A percentile compares a stretch with the other conserved stretches of the same genome.
Conservation (phyloP, 2,329 filamentous ascomycete species). For the Neurospora crassa region DNA sequence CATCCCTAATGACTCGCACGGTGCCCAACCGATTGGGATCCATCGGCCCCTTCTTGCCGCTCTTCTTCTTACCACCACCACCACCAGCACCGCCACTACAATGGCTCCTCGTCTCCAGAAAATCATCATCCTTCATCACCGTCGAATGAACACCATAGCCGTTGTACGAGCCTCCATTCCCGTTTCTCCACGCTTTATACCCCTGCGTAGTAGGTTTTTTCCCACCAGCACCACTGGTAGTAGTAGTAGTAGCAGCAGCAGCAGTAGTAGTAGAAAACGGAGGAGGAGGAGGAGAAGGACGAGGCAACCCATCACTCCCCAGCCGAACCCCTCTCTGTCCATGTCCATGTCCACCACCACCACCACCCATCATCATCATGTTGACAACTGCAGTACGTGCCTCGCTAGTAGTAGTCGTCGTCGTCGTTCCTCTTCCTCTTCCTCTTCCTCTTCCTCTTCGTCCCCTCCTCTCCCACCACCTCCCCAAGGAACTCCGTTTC, state of each 20-base stretch:
- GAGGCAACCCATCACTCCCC: not conserved
- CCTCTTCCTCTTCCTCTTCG: not conserved
- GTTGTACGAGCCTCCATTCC: not conserved
- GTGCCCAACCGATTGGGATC: constrained; percentile 4
- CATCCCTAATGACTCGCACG: constrained; percentile 15
- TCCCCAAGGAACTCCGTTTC: not conserved
- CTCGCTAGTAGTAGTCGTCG: not conserved
- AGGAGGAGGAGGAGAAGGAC: not conserved
- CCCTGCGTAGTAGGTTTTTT: not conserved
- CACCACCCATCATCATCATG: not conserved
- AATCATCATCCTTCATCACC: not conserved
- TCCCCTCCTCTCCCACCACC: not conserved
- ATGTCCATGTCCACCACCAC: no score
- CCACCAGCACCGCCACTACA: not conserved
- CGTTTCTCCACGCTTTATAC: not conserved
- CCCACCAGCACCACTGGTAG: not conserved
- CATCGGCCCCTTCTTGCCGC: constrained; percentile 3
- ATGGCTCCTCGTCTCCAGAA: not conserved
- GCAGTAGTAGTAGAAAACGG: no score
- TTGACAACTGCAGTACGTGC: not conserved
- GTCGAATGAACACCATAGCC: not conserved
- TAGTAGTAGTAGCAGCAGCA: not conserved
- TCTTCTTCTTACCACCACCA: not conserved
- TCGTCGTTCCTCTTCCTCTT: not conserved
- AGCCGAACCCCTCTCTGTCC: not conserved